phyloP scores from a whole-genome alignment of 352 stramenopile genomes.

The Phytophthora chlamydospora region DNA sequence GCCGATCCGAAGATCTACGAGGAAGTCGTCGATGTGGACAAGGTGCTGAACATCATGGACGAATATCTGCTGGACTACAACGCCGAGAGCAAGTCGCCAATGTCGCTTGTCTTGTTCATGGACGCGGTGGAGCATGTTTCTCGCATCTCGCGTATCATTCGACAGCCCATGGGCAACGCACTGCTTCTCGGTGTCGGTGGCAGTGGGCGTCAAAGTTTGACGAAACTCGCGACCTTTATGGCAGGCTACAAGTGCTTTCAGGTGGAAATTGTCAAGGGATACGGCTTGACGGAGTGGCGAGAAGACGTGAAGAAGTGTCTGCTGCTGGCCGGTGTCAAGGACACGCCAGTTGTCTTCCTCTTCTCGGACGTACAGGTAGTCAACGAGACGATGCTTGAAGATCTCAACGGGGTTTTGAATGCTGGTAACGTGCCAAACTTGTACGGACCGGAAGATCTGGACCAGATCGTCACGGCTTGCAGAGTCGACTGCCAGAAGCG shows the following conservation, averaged over 20 bases:
- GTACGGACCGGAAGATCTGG: conserved; percentile 92
- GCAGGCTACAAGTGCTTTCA: conserved; percentile 93
- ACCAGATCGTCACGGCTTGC: conserved; percentile 91
- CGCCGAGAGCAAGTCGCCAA: conserved; percentile 90
- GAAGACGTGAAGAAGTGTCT: conserved; percentile 94
- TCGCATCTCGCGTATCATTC: conserved; percentile 81
- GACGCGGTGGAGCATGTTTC: conserved; percentile 89
- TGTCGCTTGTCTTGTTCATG: conserved; percentile 91
- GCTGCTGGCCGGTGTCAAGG: conserved; percentile 90
- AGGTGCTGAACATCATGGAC: conserved; percentile 87
- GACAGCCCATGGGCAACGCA: conserved; percentile 89
- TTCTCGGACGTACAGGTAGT: conserved; percentile 96
- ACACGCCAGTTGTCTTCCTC: conserved; percentile 92
- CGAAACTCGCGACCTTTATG: conserved; percentile 93
- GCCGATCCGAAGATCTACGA: conserved; percentile 89
- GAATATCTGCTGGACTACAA: conserved; percentile 93
- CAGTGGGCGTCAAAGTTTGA: conserved; percentile 92
- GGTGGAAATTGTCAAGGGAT: conserved; percentile 96
- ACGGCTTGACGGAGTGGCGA: conserved; percentile 92
- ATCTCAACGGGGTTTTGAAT: conserved; percentile 96
- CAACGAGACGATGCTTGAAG: conserved; percentile 95
- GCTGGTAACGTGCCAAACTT: conserved; percentile 95
- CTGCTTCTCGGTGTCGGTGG: conserved; percentile 93
- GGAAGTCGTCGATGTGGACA: conserved; percentile 86
- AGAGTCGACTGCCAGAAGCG: conserved; percentile 93